Evolutionary conservation across 257 asterid species (phyloP).

Genomic region (Ocimum tenuiflorum): DNA sequence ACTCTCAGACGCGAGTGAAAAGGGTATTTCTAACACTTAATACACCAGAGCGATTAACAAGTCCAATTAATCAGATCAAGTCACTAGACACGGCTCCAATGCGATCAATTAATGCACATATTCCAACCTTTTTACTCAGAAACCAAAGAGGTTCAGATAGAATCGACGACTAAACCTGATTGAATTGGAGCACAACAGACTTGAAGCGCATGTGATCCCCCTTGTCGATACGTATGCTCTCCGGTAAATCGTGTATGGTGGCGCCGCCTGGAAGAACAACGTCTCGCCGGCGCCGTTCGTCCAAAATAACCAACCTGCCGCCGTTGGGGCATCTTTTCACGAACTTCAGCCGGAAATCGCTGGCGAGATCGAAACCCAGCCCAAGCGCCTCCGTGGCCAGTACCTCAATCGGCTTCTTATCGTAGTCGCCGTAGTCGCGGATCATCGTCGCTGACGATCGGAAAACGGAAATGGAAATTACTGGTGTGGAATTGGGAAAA

Average conservation of each 20-base stretch:
- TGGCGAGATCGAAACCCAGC: slow-evolving; percentile 91
- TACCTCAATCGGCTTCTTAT: slow-evolving; percentile 56
- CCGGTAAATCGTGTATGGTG: slow-evolving; percentile 59
- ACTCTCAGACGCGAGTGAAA: neutral
- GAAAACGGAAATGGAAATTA: neutral
- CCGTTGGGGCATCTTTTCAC: slow-evolving; percentile 57
- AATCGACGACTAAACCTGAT: slow-evolving; percentile 43
- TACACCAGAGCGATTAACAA: neutral
- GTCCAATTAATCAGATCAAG: neutral
- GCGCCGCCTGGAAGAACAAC: slow-evolving; percentile 71
- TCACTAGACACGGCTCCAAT: neutral
- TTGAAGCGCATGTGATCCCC: slow-evolving; percentile 91
- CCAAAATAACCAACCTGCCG: slow-evolving; percentile 61
- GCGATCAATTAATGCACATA: neutral
- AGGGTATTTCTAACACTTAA: neutral
- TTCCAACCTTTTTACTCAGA: neutral
- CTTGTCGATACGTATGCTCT: slow-evolving; percentile 71
- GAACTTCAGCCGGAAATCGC: slow-evolving; percentile 89
- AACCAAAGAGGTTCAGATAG: neutral
- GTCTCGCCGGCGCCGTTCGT: slow-evolving; percentile 48
- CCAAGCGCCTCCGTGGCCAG: slow-evolving; percentile 81
- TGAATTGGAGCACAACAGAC: slow-evolving; percentile 90
- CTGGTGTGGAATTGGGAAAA: neutral
- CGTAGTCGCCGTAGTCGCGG: slow-evolving; percentile 31
- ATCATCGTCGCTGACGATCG: slow-evolving; percentile 24